Evolutionary conservation across 345 rosid genomes (phyloP).

Genomic region (Salix brachista): DNA sequence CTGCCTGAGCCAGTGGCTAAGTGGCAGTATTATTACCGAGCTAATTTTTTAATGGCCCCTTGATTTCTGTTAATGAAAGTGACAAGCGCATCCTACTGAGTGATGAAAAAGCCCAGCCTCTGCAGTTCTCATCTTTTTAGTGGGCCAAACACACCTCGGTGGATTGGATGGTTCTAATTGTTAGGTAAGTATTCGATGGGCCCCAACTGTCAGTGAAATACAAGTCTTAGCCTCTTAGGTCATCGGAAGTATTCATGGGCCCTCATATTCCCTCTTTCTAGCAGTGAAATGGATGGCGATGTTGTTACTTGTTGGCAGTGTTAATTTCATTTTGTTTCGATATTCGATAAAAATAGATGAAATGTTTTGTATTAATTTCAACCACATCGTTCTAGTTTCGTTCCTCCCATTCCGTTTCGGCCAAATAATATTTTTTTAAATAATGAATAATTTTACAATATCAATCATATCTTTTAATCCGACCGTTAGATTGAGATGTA

Average conservation of each 20-base stretch:
- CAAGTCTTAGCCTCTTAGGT: not conserved
- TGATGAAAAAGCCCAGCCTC: not conserved
- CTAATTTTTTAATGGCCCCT: not conserved
- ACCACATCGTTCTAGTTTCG: rapidly evolving
- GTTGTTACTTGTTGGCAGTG: too few relatives aligned
- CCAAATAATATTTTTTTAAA: too few relatives aligned
- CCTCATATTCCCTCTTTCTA: not conserved
- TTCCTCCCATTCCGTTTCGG: rapidly evolving
- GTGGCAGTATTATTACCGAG: too few relatives aligned
- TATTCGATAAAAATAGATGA: too few relatives aligned
- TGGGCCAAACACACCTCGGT: not conserved
- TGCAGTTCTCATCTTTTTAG: not conserved
- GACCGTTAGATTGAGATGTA: too few relatives aligned
- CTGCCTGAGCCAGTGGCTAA: too few relatives aligned
- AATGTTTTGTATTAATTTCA: too few relatives aligned
- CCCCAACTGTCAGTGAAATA: not conserved
- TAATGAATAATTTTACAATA: too few relatives aligned
- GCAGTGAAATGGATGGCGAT: not conserved
- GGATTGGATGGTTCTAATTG: not conserved
- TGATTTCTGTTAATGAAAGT: not conserved
- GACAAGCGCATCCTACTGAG: not conserved
- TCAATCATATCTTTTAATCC: too few relatives aligned
- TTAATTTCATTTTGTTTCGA: too few relatives aligned
- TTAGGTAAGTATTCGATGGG: not conserved
- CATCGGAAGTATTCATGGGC: not conserved